A percentile compares a stretch with the other conserved stretches of the same genome.
These are phyloP conservation scores for Ballota nigra DNA, from an alignment of 257 asterid species.

Conservation along the genomic window DNA sequence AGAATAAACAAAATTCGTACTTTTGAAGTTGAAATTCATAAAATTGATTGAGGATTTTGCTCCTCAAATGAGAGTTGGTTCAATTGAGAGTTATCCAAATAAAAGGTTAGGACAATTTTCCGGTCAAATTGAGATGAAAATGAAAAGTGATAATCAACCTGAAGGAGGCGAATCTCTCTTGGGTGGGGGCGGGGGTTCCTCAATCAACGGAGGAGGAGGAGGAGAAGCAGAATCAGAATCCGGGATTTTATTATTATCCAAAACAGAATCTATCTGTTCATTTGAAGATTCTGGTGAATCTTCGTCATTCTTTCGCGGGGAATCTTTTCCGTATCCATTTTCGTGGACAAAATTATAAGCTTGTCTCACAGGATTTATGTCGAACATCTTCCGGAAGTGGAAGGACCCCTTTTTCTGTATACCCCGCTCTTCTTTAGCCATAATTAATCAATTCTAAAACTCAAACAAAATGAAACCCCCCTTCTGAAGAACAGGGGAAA, in stretches of 20 bases:
- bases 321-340: conserved; percentile 30
- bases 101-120: no score
- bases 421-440: conserved; percentile 38
- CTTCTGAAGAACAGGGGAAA: neutral
- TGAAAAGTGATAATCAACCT: no score
- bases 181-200: conserved; percentile 19
- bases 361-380: conserved; percentile 34
- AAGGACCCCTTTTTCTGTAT: conserved; percentile 50
- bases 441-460: neutral
- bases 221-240: conserved; percentile 13
- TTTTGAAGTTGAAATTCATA: no score
- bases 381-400: conserved; percentile 48
- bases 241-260: conserved; percentile 24
- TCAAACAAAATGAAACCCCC: conserved; percentile 19
- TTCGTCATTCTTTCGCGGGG: conserved; percentile 22
- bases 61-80: no score
- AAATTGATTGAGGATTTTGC: no score
- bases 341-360: conserved; percentile 33
- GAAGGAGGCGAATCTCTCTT: conserved; percentile 34
- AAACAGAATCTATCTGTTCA: conserved; percentile 23
- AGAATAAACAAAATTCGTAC: no score
- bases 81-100: no score
- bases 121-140: no score
- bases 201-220: conserved; percentile 22
- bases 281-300: conserved; percentile 22